phyloP scores from a whole-genome alignment of 345 rosid species.

The Aquilaria malaccensis region DNA sequence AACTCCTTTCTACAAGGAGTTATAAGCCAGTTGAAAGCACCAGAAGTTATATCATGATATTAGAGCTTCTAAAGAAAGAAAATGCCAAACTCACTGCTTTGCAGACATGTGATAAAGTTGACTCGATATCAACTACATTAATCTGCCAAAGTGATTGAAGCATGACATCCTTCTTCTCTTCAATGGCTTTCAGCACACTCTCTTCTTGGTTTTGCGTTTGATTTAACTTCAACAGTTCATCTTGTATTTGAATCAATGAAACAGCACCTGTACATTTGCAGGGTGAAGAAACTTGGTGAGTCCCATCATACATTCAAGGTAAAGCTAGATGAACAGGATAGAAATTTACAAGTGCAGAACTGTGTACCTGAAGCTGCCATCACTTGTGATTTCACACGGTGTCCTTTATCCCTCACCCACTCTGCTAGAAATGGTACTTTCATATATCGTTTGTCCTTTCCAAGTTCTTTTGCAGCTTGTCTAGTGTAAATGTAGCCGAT shows the following conservation, averaged over 20 bases:
- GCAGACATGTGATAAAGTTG: constrained; percentile 82
- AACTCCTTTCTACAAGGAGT: no score
- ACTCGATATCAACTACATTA: constrained; percentile 88
- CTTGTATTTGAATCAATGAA: constrained; percentile 69
- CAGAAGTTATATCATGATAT: no score
- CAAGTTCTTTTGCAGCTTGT: constrained; percentile 85
- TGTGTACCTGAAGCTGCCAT: constrained; percentile 89
- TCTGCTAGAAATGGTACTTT: constrained; percentile 94
- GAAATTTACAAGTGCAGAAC: neutral
- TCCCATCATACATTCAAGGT: neutral
- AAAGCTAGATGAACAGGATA: constrained; percentile 1
- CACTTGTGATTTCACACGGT: constrained; percentile 84
- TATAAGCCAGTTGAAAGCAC: no score
- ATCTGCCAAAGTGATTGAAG: constrained; percentile 94
- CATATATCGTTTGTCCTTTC: constrained; percentile 81
- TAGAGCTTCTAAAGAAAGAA: no score
- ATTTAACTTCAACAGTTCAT: constrained; percentile 65
- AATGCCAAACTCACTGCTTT: constrained; percentile 43
- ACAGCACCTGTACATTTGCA: constrained; percentile 59
- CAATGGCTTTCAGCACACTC: constrained; percentile 52
- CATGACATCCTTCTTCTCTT: constrained; percentile 75
- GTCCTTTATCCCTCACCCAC: constrained; percentile 98
- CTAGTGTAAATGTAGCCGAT: constrained; percentile 92
- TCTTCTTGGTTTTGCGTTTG: constrained; percentile 67
- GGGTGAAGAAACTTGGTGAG: neutral